Conservation (phyloP, 2,329 filamentous ascomycete species). For the Xylariaceae sp. region DNA sequence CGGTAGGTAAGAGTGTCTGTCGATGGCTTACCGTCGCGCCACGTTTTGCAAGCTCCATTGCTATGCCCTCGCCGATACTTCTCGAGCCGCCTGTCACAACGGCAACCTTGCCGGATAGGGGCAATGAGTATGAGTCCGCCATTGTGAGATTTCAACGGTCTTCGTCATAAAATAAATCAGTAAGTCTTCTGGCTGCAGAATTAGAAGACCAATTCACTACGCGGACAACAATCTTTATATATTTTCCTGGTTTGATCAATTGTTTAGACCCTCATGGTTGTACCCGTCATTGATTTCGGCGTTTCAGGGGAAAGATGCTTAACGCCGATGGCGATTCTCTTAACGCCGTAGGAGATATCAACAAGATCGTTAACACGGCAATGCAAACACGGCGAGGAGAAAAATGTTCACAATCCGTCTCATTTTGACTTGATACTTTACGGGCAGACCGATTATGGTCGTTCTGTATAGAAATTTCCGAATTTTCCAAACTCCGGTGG, state of each 20-base stretch:
- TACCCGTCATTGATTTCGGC: neutral
- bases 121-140: conserved; percentile 15
- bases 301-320: neutral
- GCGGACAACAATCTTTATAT: no score
- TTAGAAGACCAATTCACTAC: neutral
- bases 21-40: conserved; percentile 25
- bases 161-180: neutral
- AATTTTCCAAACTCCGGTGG: no score
- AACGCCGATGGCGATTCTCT: neutral
- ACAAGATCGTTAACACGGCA: no score
- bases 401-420: no score
- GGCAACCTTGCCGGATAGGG: conserved; percentile 31
- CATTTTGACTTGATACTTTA: no score
- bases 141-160: conserved; percentile 31
- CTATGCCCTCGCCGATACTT: conserved; percentile 36
- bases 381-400: no score
- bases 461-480: no score
- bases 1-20: neutral
- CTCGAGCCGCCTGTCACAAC: conserved; percentile 40
- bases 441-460: no score
- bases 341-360: neutral
- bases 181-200: neutral
- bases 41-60: conserved; percentile 32
- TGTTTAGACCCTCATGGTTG: neutral
- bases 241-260: no score